These are phyloP conservation scores for Colletotrichum agaves DNA, from an alignment of 2,329 filamentous ascomycete genomes.

Conservation along the genomic window DNA sequence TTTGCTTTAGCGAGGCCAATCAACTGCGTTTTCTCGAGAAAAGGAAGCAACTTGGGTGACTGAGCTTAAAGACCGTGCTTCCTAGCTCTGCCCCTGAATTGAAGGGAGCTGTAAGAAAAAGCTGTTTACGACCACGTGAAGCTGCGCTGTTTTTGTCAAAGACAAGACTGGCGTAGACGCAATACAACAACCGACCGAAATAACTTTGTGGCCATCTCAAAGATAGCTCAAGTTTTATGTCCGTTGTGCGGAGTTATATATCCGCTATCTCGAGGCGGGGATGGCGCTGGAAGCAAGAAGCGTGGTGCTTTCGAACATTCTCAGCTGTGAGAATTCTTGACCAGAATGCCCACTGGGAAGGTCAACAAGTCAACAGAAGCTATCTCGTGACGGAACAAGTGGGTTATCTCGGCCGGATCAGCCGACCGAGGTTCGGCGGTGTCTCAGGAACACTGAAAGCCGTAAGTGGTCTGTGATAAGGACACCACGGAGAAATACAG, in stretches of 20 bases:
- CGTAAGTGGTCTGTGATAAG: neutral
- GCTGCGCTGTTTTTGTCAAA: neutral
- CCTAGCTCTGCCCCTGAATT: conserved; percentile 6
- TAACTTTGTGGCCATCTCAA: too few species aligned
- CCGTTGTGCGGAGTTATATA: too few species aligned
- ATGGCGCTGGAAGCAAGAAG: too few species aligned
- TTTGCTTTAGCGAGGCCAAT: neutral
- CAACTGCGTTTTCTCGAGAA: neutral
- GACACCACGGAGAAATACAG: neutral
- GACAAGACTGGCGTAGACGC: neutral
- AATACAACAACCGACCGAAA: too few species aligned
- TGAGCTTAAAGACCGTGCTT: neutral
- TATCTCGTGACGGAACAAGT: neutral
- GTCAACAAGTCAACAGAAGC: neutral
- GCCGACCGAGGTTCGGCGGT: conserved; percentile 20
- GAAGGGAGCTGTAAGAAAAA: neutral
- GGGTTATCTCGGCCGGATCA: conserved; percentile 21
- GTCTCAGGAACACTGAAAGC: neutral
- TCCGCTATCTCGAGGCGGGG: too few species aligned
- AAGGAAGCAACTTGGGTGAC: neutral
- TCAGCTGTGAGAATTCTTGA: too few species aligned
- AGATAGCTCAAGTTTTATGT: too few species aligned
- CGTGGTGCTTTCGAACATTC: too few species aligned
- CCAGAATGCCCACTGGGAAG: too few species aligned
- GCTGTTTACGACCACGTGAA: too few species aligned